phyloP scores from a whole-genome alignment of 116 monocot genomes.

The Phalaenopsis hybrid region DNA sequence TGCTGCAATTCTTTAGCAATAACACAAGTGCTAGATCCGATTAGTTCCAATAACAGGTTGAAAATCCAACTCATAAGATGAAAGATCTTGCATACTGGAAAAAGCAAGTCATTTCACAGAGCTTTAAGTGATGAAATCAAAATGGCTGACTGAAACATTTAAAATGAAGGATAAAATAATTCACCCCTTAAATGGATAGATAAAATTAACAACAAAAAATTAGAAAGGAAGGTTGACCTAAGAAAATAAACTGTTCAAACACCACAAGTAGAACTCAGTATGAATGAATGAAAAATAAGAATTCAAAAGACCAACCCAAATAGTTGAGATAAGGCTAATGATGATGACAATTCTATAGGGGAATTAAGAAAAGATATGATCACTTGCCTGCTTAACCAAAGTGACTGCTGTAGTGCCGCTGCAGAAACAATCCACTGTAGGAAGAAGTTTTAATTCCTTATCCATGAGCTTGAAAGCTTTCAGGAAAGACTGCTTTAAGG shows the following conservation, averaged over 20 bases:
- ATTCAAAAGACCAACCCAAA: too few relatives aligned
- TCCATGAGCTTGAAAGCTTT: conserved; percentile 78
- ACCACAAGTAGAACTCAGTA: not conserved
- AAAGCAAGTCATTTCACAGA: conserved; percentile 4
- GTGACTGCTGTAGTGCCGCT: conserved; percentile 83
- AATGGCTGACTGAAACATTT: not conserved
- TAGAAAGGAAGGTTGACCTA: not conserved
- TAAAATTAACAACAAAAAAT: not conserved
- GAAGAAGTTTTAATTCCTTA: conserved; percentile 64
- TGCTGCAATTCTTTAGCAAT: not conserved
- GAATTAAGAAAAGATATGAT: not conserved
- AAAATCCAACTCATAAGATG: not conserved
- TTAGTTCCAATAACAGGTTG: not conserved
- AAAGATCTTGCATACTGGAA: not conserved
- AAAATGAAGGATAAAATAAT: not conserved
- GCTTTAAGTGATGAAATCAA: not conserved
- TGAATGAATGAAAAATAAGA: too few relatives aligned
- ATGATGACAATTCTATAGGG: not conserved
- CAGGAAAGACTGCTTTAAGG: conserved; percentile 50
- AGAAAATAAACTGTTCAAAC: not conserved
- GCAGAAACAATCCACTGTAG: conserved; percentile 68
- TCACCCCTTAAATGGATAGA: not conserved
- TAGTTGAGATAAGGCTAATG: not conserved
- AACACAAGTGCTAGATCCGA: not conserved
- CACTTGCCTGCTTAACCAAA: conserved; percentile 54